Percentiles rank a stretch among this genome's conserved stretches.
Evolutionary conservation across 495 filamentous ascomycete species (phyloP).

Genomic region (Cudoniella acicularis): DNA sequence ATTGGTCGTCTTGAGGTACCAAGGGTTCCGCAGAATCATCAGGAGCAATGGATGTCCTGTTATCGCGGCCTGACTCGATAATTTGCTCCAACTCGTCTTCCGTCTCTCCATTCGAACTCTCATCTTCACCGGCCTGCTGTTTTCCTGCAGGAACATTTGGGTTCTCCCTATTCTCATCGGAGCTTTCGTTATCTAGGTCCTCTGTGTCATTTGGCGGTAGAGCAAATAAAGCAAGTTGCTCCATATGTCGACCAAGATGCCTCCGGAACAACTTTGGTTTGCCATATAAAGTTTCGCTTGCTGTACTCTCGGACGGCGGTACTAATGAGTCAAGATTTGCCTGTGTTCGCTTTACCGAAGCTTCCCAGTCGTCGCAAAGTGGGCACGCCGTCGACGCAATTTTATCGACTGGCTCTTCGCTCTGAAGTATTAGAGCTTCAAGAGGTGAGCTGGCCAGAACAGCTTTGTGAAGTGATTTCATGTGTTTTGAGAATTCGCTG

Average conservation of each 20-base stretch:
- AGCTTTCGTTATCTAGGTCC: constrained; percentile 13
- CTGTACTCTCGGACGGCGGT: background rate
- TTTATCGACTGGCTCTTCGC: constrained; percentile 16
- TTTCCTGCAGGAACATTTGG: too few relatives aligned
- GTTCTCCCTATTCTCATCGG: background rate
- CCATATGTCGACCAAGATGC: constrained; percentile 35
- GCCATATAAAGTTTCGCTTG: constrained; percentile 5
- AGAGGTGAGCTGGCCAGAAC: constrained; percentile 3
- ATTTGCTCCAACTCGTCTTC: too few relatives aligned
- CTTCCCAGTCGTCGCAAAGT: constrained; percentile 23
- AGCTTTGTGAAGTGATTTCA: background rate
- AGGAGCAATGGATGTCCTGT: too few relatives aligned
- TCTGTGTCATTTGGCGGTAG: constrained; percentile 26
- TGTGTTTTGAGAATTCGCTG: background rate
- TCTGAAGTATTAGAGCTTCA: constrained; percentile 11
- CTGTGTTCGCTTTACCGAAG: too few relatives aligned
- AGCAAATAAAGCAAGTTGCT: constrained; percentile 38
- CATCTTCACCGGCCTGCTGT: too few relatives aligned
- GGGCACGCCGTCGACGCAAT: constrained; percentile 15
- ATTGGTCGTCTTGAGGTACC: too few relatives aligned
- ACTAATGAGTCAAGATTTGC: too few relatives aligned
- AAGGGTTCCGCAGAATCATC: too few relatives aligned
- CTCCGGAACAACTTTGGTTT: constrained; percentile 27
- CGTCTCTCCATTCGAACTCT: too few relatives aligned
- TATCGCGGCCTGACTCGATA: too few relatives aligned